Evolutionary conservation across 306 rosid species (phyloP).

Genomic region (Cicer cuneatum): DNA sequence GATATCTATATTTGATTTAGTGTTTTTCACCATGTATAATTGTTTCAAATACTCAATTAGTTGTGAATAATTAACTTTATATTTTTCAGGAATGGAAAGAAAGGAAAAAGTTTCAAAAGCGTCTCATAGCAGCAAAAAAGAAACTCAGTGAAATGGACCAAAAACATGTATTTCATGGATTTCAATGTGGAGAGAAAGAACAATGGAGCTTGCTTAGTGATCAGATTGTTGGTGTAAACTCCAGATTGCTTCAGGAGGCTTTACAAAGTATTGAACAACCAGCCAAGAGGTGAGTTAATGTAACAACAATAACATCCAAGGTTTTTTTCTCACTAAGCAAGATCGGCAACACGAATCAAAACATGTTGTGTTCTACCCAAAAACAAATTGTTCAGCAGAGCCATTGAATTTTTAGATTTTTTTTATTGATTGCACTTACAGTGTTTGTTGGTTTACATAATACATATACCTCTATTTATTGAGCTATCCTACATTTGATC

Average conservation of each 20-base stretch:
- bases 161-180: constrained; percentile 80
- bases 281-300: constrained; percentile 62
- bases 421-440: not conserved
- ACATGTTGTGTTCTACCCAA: constrained; percentile 9
- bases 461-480: constrained; percentile 23
- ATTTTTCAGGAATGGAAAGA: constrained; percentile 93
- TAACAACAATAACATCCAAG: constrained; percentile 22
- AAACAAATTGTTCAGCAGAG: constrained; percentile 3
- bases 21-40: constrained; percentile 29
- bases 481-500: constrained; percentile 16
- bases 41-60: constrained; percentile 16
- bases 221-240: constrained; percentile 78
- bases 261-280: constrained; percentile 60
- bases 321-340: not conserved
- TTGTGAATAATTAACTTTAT: constrained; percentile 37
- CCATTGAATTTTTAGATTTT: constrained; percentile 6
- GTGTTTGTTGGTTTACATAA: constrained; percentile 28
- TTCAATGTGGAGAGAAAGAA: constrained; percentile 75
- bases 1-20: constrained; percentile 25
- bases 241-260: constrained; percentile 69
- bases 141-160: constrained; percentile 85
- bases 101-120: constrained; percentile 77
- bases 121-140: constrained; percentile 88
- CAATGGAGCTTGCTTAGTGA: constrained; percentile 82
- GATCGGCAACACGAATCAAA: constrained; percentile 16